Percentiles rank a stretch among this genome's conserved stretches.
Evolutionary conservation across 306 rosid genomes (phyloP).

Genomic region (Biancaea sappan): DNA sequence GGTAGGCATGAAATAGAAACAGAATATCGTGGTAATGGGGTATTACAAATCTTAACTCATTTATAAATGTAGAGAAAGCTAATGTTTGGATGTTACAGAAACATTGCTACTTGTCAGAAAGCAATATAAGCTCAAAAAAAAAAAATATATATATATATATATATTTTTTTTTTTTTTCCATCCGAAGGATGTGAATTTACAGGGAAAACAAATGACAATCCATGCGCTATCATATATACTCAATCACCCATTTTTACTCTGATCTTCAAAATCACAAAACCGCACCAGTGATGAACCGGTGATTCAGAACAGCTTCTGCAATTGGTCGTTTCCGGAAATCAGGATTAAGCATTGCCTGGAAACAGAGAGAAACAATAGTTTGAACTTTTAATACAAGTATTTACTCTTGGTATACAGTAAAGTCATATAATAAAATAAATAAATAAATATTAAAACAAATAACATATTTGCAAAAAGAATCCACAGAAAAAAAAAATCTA

Average conservation of each 20-base stretch:
- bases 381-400: not conserved
- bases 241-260: not conserved
- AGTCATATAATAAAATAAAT: not conserved
- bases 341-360: constrained; percentile 87
- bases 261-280: constrained; percentile 44
- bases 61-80: too few species aligned
- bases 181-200: constrained; percentile 36
- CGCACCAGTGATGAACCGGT: constrained; percentile 62
- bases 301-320: constrained; percentile 76
- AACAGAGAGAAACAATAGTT: constrained; percentile 28
- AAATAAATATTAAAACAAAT: too few species aligned
- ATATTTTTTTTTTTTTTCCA: too few species aligned
- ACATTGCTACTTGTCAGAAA: not conserved
- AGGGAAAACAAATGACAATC: constrained; percentile 17
- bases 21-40: too few species aligned
- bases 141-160: too few species aligned
- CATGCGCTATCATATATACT: not conserved
- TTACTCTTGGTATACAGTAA: not conserved
- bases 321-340: constrained; percentile 79
- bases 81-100: too few species aligned
- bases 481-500: too few species aligned
- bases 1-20: too few species aligned
- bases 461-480: too few species aligned
- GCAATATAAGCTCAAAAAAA: not conserved
- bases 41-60: too few species aligned